Conservation (phyloP, 2,329 filamentous ascomycete genomes). For the Blastomyces gilchristii region DNA sequence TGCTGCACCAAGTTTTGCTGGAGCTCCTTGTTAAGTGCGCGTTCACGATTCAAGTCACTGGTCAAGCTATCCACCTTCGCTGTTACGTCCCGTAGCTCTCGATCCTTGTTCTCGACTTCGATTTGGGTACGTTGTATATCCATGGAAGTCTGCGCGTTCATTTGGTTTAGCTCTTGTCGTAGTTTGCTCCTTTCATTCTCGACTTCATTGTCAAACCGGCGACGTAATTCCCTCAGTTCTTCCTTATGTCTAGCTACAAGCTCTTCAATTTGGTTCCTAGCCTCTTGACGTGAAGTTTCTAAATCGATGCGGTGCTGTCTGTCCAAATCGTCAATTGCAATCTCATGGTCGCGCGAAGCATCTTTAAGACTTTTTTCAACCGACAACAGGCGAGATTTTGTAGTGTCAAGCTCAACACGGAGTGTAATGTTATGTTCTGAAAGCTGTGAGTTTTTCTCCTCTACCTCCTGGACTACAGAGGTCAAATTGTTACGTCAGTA, state of each 20-base stretch:
- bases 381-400: slow-evolving; percentile 43
- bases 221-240: slow-evolving; percentile 55
- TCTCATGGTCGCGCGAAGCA: slow-evolving; percentile 42
- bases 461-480: slow-evolving; percentile 46
- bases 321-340: slow-evolving; percentile 42
- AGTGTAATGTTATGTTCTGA: slow-evolving; percentile 45
- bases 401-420: slow-evolving; percentile 57
- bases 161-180: slow-evolving; percentile 54
- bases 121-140: slow-evolving; percentile 36
- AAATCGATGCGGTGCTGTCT: slow-evolving; percentile 42
- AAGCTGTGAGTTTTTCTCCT: slow-evolving; percentile 42
- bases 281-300: slow-evolving; percentile 34
- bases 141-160: slow-evolving; percentile 45
- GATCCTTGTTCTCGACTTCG: slow-evolving; percentile 44
- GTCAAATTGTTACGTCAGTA: neutral
- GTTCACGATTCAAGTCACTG: slow-evolving; percentile 51
- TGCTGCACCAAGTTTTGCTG: slow-evolving; percentile 51
- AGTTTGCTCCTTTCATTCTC: slow-evolving; percentile 53
- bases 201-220: slow-evolving; percentile 54
- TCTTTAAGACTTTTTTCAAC: slow-evolving; percentile 44
- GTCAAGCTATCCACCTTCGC: slow-evolving; percentile 33
- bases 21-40: slow-evolving; percentile 47
- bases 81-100: slow-evolving; percentile 41
- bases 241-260: slow-evolving; percentile 55
- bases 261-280: slow-evolving; percentile 46